phyloP scores from a whole-genome alignment of 192 early-diverging fungal species.

The Podila clonocystis region DNA sequence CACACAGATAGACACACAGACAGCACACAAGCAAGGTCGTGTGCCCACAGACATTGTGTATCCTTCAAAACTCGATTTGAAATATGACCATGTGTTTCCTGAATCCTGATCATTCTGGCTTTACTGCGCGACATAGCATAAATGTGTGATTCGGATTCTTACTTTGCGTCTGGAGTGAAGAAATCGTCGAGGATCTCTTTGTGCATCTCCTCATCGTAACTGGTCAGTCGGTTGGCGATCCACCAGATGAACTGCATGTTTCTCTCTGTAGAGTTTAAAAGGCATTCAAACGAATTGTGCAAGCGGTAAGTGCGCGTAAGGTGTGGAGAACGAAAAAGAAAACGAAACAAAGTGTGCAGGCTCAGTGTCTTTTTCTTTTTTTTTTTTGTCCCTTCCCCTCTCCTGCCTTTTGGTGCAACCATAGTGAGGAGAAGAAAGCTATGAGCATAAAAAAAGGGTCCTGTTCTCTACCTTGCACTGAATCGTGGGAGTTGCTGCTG shows the following conservation, averaged over 20 bases:
- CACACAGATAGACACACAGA: not conserved
- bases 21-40: not conserved
- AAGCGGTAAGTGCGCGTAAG: not conserved
- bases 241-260: conserved; percentile 52
- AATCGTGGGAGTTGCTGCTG: conserved; percentile 35
- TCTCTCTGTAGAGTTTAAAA: conserved; percentile 10
- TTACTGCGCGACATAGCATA: too few species aligned
- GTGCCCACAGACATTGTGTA: too few species aligned
- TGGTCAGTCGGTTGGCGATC: conserved; percentile 59
- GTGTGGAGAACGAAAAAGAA: not conserved
- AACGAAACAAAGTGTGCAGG: too few species aligned
- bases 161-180: conserved; percentile 60
- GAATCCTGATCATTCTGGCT: too few species aligned
- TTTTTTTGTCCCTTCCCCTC: not conserved
- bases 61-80: too few species aligned
- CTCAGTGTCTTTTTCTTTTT: too few species aligned
- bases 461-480: conserved; percentile 17
- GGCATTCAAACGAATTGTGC: too few species aligned
- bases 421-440: not conserved
- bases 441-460: conserved; percentile 1
- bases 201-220: conserved; percentile 57
- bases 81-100: too few species aligned
- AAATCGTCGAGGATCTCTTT: conserved; percentile 64
- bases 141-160: conserved; percentile 1
- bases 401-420: not conserved